Conservation (phyloP, 2,329 filamentous ascomycete genomes). For the Scytalidium sp. region DNA sequence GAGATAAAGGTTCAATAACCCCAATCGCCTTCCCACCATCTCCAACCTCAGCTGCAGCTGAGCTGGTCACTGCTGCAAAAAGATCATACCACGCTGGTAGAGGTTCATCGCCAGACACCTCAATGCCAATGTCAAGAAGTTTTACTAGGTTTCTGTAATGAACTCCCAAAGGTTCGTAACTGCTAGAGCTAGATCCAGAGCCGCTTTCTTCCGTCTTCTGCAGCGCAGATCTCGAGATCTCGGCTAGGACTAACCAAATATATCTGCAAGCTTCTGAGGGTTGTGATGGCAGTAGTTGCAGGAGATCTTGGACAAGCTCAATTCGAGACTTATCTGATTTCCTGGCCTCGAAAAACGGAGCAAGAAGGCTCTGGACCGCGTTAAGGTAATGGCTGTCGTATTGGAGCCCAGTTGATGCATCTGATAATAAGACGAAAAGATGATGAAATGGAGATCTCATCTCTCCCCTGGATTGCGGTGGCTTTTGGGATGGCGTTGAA, state of each 20-base stretch:
- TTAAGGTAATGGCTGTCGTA: slow-evolving; percentile 19
- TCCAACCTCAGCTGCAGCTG: slow-evolving; percentile 61
- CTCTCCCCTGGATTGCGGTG: slow-evolving; percentile 43
- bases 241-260: slow-evolving; percentile 26
- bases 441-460: slow-evolving; percentile 62
- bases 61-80: slow-evolving; percentile 52
- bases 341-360: slow-evolving; percentile 51
- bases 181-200: slow-evolving; percentile 27
- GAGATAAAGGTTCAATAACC: slow-evolving; percentile 70
- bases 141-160: slow-evolving; percentile 69
- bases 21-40: slow-evolving; percentile 64
- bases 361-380: slow-evolving; percentile 47
- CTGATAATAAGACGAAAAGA: slow-evolving; percentile 56
- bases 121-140: slow-evolving; percentile 62
- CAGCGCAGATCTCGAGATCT: slow-evolving; percentile 18
- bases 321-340: slow-evolving; percentile 32
- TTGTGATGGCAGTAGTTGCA: slow-evolving; percentile 17
- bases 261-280: slow-evolving; percentile 22
- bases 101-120: slow-evolving; percentile 26
- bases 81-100: slow-evolving; percentile 44
- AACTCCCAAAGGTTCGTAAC: slow-evolving; percentile 52
- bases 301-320: slow-evolving; percentile 31
- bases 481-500: slow-evolving; percentile 61
- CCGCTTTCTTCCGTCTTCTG: slow-evolving; percentile 15
- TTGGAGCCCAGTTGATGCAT: slow-evolving; percentile 15